Evolutionary conservation across 2,329 filamentous ascomycete species (phyloP).

Genomic region (Simplicillium aogashimaense): DNA sequence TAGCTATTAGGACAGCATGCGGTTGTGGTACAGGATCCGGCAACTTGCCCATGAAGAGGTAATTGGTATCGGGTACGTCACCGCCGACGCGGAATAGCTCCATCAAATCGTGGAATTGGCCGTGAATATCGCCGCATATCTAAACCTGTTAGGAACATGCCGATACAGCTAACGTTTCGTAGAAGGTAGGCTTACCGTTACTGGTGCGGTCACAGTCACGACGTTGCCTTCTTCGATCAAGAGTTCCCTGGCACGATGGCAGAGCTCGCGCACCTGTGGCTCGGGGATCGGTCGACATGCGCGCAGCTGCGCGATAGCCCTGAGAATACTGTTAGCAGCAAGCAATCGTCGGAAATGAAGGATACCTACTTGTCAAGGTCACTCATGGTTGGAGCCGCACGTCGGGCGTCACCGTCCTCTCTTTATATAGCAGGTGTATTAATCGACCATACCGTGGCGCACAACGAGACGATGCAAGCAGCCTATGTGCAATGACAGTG

Average conservation of each 20-base stretch:
- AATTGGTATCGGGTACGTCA: constrained; percentile 90
- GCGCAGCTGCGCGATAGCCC: constrained; percentile 90
- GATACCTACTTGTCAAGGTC: constrained; percentile 74
- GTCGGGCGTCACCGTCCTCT: constrained; percentile 12
- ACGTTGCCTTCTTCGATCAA: constrained; percentile 97
- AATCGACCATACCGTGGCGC: no score
- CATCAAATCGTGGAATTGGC: constrained; percentile 95
- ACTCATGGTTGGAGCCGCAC: constrained; percentile 53
- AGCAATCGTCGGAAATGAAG: background rate
- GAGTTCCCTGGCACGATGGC: constrained; percentile 92
- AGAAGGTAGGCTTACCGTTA: constrained; percentile 52
- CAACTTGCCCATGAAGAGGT: constrained; percentile 82
- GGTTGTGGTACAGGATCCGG: background rate
- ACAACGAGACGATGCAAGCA: no score
- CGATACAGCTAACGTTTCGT: background rate
- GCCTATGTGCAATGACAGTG: no score
- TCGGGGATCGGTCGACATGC: constrained; percentile 95
- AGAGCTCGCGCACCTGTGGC: constrained; percentile 88
- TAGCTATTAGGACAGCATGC: background rate
- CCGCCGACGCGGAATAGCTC: constrained; percentile 90
- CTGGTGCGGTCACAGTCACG: constrained; percentile 86
- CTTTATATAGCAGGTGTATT: constrained; percentile 1
- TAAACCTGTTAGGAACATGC: constrained; percentile 16
- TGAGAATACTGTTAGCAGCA: constrained; percentile 23
- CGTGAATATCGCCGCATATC: constrained; percentile 96